These are phyloP conservation scores for Ganoderma sinense DNA, from an alignment of 1,284 basidiomycete genomes.

Conservation along the genomic window DNA sequence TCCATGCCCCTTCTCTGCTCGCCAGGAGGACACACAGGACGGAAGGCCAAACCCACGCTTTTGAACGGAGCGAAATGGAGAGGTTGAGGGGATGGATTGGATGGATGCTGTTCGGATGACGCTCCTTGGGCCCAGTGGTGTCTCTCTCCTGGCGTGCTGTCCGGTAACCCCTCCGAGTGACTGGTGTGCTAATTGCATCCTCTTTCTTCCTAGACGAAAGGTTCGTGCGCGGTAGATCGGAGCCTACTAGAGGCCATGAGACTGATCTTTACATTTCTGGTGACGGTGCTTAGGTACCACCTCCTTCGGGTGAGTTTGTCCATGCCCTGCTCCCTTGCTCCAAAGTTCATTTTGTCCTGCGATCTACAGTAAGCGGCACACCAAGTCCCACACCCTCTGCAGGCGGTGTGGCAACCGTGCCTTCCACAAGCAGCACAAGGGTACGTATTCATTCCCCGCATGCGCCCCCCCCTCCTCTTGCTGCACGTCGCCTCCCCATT, in stretches of 20 bases:
- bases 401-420: conserved; percentile 92
- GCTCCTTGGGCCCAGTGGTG: conserved; percentile 36
- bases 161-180: conserved; percentile 13
- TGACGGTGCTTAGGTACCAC: conserved; percentile 76
- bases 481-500: conserved; percentile 1
- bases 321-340: background rate
- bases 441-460: conserved; percentile 55
- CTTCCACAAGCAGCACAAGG: conserved; percentile 98
- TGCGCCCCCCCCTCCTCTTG: background rate
- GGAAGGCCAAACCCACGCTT: conserved; percentile 18
- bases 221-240: conserved; percentile 51
- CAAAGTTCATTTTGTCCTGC: conserved; percentile 9
- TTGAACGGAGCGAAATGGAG: conserved; percentile 38
- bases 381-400: conserved; percentile 98
- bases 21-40: conserved; percentile 28
- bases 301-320: conserved; percentile 80
- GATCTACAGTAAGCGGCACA: conserved; percentile 89
- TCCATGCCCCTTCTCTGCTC: conserved; percentile 32
- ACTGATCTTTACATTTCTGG: conserved; percentile 34
- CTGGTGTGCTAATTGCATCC: conserved; percentile 36
- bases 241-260: conserved; percentile 8
- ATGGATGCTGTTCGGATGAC: conserved; percentile 38
- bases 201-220: conserved; percentile 71
- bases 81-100: conserved; percentile 42
- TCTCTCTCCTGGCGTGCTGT: conserved; percentile 37